Conservation (phyloP, 176 grass and related monocot genomes). For the Avena eriantha region DNA sequence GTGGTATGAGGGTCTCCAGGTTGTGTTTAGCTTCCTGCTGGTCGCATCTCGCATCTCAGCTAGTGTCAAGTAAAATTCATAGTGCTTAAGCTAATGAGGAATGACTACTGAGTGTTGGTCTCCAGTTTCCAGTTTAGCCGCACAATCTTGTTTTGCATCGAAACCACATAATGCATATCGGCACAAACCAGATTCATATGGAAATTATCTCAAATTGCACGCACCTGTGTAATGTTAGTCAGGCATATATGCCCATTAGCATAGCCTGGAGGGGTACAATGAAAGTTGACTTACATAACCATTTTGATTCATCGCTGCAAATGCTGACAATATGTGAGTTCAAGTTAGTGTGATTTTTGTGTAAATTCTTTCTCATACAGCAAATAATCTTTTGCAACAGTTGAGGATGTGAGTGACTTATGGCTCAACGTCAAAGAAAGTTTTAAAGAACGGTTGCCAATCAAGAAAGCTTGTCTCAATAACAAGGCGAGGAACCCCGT, state of each 20-base stretch:
- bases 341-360: conserved; percentile 4
- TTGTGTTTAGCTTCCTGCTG: conserved; percentile 16
- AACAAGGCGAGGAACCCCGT: conserved; percentile 93
- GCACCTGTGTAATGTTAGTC: not conserved
- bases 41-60: not conserved
- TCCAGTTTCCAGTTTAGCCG: not conserved
- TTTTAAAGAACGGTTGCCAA: conserved; percentile 74
- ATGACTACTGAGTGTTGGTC: not conserved
- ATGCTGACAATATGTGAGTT: not conserved
- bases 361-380: conserved; percentile 15
- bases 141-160: not conserved
- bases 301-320: conserved; percentile 11
- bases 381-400: conserved; percentile 46
- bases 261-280: not conserved
- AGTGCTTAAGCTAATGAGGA: conserved; percentile 17
- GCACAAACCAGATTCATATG: not conserved
- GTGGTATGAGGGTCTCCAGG: not conserved
- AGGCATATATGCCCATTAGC: not conserved
- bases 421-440: conserved; percentile 88
- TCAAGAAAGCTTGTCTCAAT: conserved; percentile 92
- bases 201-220: not conserved
- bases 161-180: not conserved
- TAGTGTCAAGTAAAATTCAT: conserved; percentile 25
- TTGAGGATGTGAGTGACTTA: conserved; percentile 96
- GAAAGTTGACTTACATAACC: not conserved